Conservation (phyloP, 1,284 basidiomycete species). For the Xerocomus nothofagi region DNA sequence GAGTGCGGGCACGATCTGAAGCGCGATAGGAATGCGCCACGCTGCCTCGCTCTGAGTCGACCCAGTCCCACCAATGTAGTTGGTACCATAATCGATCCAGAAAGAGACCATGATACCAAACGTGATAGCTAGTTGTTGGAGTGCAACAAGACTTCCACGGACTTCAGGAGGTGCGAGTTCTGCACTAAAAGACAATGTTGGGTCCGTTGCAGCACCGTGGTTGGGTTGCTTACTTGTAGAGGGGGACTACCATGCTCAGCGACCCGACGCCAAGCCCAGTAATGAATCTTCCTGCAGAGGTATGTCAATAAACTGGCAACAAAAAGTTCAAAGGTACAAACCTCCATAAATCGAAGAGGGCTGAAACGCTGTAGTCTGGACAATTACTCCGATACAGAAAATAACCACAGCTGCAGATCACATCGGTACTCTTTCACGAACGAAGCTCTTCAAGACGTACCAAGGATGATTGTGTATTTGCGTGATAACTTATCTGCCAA, state of each 20-base stretch:
- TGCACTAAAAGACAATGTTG: constrained; percentile 36
- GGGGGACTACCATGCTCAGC: constrained; percentile 70
- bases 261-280: constrained; percentile 79
- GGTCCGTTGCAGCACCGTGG: background rate
- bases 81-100: constrained; percentile 80
- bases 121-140: constrained; percentile 81
- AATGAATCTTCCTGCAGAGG: constrained; percentile 58
- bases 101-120: constrained; percentile 73
- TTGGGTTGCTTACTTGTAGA: constrained; percentile 60
- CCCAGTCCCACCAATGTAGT: constrained; percentile 68
- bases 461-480: constrained; percentile 68
- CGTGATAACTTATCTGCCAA: constrained; percentile 71
- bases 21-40: constrained; percentile 75
- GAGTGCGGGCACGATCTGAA: constrained; percentile 75
- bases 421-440: background rate
- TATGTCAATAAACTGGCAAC: constrained; percentile 1
- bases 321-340: constrained; percentile 21
- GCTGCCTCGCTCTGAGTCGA: constrained; percentile 59
- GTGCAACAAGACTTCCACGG: constrained; percentile 76
- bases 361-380: constrained; percentile 57
- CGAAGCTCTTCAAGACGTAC: constrained; percentile 35
- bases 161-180: constrained; percentile 81
- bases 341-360: constrained; percentile 67
- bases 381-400: constrained; percentile 69
- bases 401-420: constrained; percentile 52